Conservation (phyloP, 768 basidiomycete genomes). For the Fibroporia radiculosa region DNA sequence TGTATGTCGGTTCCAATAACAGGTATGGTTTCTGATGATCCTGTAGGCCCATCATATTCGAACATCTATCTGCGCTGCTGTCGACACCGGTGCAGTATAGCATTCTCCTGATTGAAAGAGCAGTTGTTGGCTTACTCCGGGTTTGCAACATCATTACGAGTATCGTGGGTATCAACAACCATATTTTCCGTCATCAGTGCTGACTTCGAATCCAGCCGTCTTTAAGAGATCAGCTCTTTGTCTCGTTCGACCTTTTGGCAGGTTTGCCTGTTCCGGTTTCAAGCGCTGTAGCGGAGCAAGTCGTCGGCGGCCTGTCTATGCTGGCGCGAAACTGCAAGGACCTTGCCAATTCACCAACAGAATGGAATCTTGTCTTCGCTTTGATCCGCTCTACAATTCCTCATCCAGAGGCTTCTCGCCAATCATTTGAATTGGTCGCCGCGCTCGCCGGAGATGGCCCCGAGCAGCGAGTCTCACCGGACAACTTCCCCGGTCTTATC, state of each 20-base stretch:
- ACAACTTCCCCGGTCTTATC: constrained; percentile 77
- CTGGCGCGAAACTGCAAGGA: constrained; percentile 72
- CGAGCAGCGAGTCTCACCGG: constrained; percentile 53
- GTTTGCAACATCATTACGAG: constrained; percentile 79
- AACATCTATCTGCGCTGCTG: constrained; percentile 81
- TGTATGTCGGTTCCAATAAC: constrained; percentile 16
- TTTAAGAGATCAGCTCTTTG: constrained; percentile 88
- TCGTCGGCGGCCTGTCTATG: constrained; percentile 73
- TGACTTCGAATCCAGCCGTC: constrained; percentile 42
- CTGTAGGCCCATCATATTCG: constrained; percentile 87
- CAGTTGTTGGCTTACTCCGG: constrained; percentile 81
- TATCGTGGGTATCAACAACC: constrained; percentile 41
- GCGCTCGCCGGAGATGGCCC: constrained; percentile 57
- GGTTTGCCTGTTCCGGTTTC: constrained; percentile 71
- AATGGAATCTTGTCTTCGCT: constrained; percentile 92
- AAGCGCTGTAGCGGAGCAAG: constrained; percentile 83
- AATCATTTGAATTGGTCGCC: constrained; percentile 75
- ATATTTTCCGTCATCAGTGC: neutral
- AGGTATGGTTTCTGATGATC: neutral
- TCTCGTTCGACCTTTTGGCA: constrained; percentile 86
- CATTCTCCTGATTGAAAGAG: constrained; percentile 86
- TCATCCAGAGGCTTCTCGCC: constrained; percentile 80
- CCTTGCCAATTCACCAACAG: constrained; percentile 84
- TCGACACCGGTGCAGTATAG: constrained; percentile 76
- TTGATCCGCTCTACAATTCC: constrained; percentile 79